phyloP scores from a whole-genome alignment of 202 grass and related monocot species.

The Miscanthus sacchariflorus region DNA sequence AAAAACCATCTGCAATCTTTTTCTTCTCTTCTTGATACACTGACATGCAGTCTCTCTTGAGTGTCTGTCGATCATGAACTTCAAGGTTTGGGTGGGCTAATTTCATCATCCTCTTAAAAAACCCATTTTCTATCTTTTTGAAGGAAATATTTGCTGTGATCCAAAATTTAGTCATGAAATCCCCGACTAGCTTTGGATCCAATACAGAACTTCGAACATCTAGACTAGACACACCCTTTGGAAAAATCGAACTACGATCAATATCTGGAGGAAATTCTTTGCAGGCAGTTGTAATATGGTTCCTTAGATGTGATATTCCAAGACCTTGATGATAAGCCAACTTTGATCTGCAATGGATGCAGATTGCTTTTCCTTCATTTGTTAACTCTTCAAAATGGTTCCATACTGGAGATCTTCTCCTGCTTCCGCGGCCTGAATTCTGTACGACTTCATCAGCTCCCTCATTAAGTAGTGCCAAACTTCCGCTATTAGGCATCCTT shows the following conservation, averaged over 20 bases:
- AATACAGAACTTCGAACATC: too few relatives aligned
- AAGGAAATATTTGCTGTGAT: slow-evolving; percentile 1
- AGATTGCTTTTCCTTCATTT: background rate
- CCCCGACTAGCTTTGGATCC: too few relatives aligned
- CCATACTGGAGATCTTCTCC: background rate
- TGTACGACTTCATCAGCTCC: background rate
- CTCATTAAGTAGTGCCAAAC: background rate
- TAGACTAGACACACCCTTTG: background rate
- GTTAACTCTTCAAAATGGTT: background rate
- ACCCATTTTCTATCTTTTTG: slow-evolving; percentile 5
- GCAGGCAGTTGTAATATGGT: background rate
- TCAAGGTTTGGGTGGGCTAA: background rate
- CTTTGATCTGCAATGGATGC: background rate
- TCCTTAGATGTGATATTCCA: background rate
- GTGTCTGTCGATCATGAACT: background rate
- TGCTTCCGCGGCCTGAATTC: background rate
- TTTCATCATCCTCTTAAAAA: slow-evolving; percentile 23
- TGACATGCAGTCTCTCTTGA: background rate
- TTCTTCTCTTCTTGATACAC: background rate
- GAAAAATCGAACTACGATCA: background rate
- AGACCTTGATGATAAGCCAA: background rate
- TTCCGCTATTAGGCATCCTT: background rate
- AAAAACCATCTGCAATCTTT: background rate
- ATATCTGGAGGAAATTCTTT: background rate
- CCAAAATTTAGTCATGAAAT: background rate